Evolutionary conservation across 805 yeast genomes (phyloP), one percentile per base, ranked within the genome.

Genomic region (Pichia paraexigua): DNA sequence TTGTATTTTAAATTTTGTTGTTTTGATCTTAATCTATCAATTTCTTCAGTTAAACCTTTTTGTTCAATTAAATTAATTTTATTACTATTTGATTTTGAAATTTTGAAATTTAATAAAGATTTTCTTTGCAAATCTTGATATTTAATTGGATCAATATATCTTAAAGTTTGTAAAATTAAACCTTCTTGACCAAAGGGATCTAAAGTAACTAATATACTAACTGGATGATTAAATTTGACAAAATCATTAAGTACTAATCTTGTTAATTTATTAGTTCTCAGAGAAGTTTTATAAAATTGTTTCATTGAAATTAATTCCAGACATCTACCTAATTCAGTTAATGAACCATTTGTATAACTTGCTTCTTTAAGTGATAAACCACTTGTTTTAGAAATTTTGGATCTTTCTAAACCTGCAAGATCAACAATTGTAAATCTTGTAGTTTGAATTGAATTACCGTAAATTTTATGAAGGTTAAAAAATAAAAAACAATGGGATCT

Each of bases 401-500:
- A 67, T 57, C 81, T 67, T 60, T 79, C 82, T 10, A 78, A 68
- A 1, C 82, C 66, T 1, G 82, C 80, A 20, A 79, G 58, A 56
- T 79, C 83, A 0, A 76, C 77, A 42, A 79, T 61, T 0, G 77
- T 73, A 27, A 79, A 62, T 46, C 78, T 67, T 6, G 77, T 60
- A 1, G 67, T 53, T 49, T 51, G 60, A 2, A 64, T 41, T 45
- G 57, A 45, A 20, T 47, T 48, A 24, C 67, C 66, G 49, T 55
- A 53, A 11, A 56, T 12, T 28, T 56, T 21, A 54, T 51, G 56
- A 40, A 57, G 40, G 42, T 57, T 51, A 18, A 78, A 66, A 49
- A 72, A 70, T 3, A 74, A 64, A 56, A 79, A 75, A n/a, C 78
- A 71, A 56, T 78, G 83, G 1, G 82, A 77, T 54, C 82, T 68